Conservation (phyloP, 106 monocot species). For the Allium cepa region DNA sequence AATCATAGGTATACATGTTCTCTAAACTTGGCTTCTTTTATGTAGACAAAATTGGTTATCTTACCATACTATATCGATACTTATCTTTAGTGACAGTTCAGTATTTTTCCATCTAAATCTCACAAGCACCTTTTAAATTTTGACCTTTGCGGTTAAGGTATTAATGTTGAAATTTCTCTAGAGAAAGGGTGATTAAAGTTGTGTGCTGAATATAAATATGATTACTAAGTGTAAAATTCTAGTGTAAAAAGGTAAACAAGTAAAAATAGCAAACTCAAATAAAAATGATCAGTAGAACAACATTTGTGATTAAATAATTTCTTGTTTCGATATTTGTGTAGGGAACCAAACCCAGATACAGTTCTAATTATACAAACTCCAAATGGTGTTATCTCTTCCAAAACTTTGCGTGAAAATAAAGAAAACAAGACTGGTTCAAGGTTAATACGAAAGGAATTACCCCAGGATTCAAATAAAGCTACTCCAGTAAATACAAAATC, state of each 20-base stretch:
- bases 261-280: too few relatives aligned
- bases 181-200: too few relatives aligned
- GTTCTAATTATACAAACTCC: conserved; percentile 71
- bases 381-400: conserved; percentile 54
- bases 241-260: too few relatives aligned
- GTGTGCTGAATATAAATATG: too few relatives aligned
- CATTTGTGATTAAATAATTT: not conserved
- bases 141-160: too few relatives aligned
- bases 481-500: conserved; percentile 11
- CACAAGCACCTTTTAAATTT: too few relatives aligned
- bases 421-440: conserved; percentile 42
- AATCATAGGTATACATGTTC: conserved; percentile 47
- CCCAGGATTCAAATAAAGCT: conserved; percentile 12
- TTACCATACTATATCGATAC: not conserved
- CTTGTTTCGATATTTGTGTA: conserved; percentile 24
- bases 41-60: not conserved
- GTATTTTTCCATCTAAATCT: not conserved
- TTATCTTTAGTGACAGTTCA: not conserved
- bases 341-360: conserved; percentile 71
- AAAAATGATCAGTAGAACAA: too few relatives aligned
- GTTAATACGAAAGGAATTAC: conserved; percentile 39
- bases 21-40: not conserved
- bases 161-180: too few relatives aligned
- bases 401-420: conserved; percentile 45
- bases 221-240: too few relatives aligned